A percentile compares a stretch with the other conserved stretches of the same genome.
phyloP scores from a whole-genome alignment of 2,329 filamentous ascomycete species.

The Microsporum audouinii region DNA sequence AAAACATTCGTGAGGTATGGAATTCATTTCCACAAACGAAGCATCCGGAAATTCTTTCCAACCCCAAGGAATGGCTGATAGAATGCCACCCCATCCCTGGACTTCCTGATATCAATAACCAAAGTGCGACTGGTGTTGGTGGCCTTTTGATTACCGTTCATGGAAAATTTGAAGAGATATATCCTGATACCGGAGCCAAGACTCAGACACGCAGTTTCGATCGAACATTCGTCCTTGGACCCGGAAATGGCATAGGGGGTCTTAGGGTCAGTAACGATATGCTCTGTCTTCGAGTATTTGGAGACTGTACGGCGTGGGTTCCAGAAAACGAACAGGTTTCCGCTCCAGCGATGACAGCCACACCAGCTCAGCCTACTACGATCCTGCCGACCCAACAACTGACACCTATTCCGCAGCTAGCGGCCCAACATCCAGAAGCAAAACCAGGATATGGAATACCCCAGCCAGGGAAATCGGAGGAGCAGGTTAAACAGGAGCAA shows the following conservation, averaged over 20 bases:
- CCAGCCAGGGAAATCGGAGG: constrained; percentile 34
- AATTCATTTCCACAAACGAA: constrained; percentile 57
- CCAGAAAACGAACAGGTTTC: constrained; percentile 27
- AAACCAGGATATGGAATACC: constrained; percentile 32
- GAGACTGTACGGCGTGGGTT: constrained; percentile 43
- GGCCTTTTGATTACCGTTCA: constrained; percentile 70
- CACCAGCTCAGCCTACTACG: constrained; percentile 12
- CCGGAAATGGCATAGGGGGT: constrained; percentile 53
- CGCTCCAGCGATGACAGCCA: not conserved
- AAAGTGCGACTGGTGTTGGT: constrained; percentile 56
- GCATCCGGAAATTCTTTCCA: constrained; percentile 58
- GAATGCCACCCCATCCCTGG: constrained; percentile 67
- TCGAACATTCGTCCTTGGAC: constrained; percentile 66
- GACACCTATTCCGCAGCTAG: constrained; percentile 16
- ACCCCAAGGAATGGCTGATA: constrained; percentile 64
- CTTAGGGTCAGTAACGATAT: constrained; percentile 72
- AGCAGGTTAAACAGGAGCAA: constrained; percentile 54
- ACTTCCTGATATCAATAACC: constrained; percentile 56
- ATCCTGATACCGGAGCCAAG: constrained; percentile 44
- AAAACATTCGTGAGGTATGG: constrained; percentile 59
- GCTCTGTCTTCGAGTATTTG: constrained; percentile 59
- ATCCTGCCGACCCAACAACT: constrained; percentile 16
- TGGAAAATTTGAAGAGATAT: constrained; percentile 70
- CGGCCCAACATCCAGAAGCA: constrained; percentile 21
- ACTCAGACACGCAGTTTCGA: constrained; percentile 65